phyloP scores from a whole-genome alignment of 2,329 filamentous ascomycete genomes.

The Monilinia polystroma region DNA sequence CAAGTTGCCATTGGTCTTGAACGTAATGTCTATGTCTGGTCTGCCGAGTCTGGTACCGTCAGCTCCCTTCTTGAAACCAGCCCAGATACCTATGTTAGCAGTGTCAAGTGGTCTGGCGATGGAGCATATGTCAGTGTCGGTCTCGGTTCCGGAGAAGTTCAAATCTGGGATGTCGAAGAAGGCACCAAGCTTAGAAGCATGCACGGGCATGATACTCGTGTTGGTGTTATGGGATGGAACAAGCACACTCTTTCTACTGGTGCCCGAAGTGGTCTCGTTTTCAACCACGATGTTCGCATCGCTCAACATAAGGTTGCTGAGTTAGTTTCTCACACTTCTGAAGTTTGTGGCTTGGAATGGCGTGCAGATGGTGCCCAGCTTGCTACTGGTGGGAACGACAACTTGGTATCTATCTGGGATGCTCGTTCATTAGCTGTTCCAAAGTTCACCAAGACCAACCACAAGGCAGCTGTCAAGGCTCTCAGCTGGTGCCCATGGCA shows the following conservation, averaged over 20 bases:
- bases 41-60: constrained; percentile 87
- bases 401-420: constrained; percentile 98
- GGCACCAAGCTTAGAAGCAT: constrained; percentile 95
- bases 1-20: constrained; percentile 97
- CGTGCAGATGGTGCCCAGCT: constrained; percentile 94
- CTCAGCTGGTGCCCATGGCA: constrained; percentile 99
- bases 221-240: constrained; percentile 98
- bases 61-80: constrained; percentile 84
- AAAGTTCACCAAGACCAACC: constrained; percentile 99
- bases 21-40: constrained; percentile 98
- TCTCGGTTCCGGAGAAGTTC: constrained; percentile 90
- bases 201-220: constrained; percentile 94
- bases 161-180: constrained; percentile 99
- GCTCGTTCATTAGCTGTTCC: constrained; percentile 88
- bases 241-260: constrained; percentile 97
- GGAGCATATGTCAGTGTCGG: constrained; percentile 95
- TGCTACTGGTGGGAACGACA: constrained; percentile 97
- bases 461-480: constrained; percentile 97
- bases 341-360: constrained; percentile 98
- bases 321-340: constrained; percentile 93
- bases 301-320: constrained; percentile 98
- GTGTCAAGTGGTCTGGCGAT: constrained; percentile 97
- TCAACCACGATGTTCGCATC: constrained; percentile 97
- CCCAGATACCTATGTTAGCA: constrained; percentile 92
- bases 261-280: constrained; percentile 89